Conservation (phyloP, 1,284 basidiomycete species). For the Ustilago trichophora region DNA sequence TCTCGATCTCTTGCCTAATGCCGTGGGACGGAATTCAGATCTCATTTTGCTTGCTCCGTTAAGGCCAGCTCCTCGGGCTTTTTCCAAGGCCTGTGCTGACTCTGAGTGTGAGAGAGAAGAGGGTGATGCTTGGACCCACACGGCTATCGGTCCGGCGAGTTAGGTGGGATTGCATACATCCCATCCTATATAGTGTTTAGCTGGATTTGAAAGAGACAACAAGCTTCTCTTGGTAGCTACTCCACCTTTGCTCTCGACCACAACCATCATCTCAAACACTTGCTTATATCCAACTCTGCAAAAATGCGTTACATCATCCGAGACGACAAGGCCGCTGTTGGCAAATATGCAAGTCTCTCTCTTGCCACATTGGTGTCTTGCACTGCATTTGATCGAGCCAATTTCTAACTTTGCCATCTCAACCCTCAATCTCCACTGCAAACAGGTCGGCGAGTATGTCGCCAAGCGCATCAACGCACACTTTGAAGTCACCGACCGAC, state of each 20-base stretch:
- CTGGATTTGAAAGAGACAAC: too few relatives aligned
- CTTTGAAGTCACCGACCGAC: slow-evolving; percentile 77
- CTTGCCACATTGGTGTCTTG: too few relatives aligned
- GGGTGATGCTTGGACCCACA: too few relatives aligned
- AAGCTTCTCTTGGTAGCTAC: too few relatives aligned
- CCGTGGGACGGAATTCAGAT: not conserved
- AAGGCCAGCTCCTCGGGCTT: too few relatives aligned
- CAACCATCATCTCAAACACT: too few relatives aligned
- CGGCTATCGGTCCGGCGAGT: not conserved
- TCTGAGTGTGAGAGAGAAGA: too few relatives aligned
- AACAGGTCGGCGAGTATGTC: slow-evolving; percentile 81
- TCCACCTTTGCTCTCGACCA: too few relatives aligned
- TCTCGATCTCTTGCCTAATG: not conserved
- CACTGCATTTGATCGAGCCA: too few relatives aligned
- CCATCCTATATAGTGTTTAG: slow-evolving; percentile 26
- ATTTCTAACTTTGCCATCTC: slow-evolving; percentile 69
- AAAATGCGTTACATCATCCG: slow-evolving; percentile 81
- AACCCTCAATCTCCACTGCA: slow-evolving; percentile 77
- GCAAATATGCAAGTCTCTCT: slow-evolving; percentile 37
- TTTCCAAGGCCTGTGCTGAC: too few relatives aligned
- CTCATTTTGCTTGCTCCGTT: not conserved
- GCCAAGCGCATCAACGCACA: slow-evolving; percentile 75
- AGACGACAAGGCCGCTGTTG: slow-evolving; percentile 72
- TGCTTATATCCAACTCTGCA: not conserved
- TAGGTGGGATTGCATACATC: too few relatives aligned